phyloP scores from a whole-genome alignment of 257 asterid genomes.

The Striga asiatica region DNA sequence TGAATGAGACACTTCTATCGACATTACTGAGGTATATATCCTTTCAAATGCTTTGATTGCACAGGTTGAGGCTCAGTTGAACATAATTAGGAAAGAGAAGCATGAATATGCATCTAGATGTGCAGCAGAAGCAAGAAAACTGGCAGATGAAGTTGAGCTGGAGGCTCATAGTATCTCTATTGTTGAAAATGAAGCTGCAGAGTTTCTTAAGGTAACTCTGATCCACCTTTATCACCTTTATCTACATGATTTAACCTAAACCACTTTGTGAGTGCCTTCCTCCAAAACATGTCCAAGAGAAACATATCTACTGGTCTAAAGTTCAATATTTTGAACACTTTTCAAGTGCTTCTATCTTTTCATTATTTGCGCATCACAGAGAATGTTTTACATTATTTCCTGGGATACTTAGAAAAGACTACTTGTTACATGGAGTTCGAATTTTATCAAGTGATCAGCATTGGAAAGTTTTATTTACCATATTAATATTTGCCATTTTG shows the following conservation, averaged over 20 bases:
- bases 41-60: conserved; percentile 12
- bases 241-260: too few species aligned
- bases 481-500: conserved; percentile 14
- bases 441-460: background rate
- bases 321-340: too few species aligned
- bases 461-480: too few species aligned
- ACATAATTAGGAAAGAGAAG: conserved; percentile 33
- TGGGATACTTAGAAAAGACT: background rate
- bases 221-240: too few species aligned
- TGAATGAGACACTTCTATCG: background rate
- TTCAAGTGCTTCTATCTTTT: too few species aligned
- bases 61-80: conserved; percentile 55
- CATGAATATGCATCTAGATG: conserved; percentile 46
- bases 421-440: background rate
- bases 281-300: too few species aligned
- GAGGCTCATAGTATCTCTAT: conserved; percentile 35
- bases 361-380: too few species aligned
- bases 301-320: too few species aligned
- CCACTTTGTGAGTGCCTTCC: too few species aligned
- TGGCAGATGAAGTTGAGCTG: conserved; percentile 49
- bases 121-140: conserved; percentile 50
- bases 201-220: conserved; percentile 57
- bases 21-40: background rate
- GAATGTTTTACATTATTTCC: too few species aligned
- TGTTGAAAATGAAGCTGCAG: conserved; percentile 62